A percentile compares a stretch with the other conserved stretches of the same genome.
phyloP scores from a whole-genome alignment of 2,329 filamentous ascomycete genomes.

The Dactylellina haptotyla region DNA sequence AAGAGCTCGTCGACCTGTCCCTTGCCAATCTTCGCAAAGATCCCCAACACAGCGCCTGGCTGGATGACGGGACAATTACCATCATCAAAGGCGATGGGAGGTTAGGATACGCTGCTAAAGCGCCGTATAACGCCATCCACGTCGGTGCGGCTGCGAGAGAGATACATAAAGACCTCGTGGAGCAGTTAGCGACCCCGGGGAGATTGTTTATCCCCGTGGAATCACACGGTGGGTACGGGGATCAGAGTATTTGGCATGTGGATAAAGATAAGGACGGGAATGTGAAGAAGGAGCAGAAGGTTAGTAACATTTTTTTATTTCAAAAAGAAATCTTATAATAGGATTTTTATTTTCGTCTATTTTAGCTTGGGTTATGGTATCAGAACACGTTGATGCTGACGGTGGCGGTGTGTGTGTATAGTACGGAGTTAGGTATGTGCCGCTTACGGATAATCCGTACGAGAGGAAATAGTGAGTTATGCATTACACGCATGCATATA shows the following conservation, averaged over 20 bases:
- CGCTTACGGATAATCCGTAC: constrained; percentile 74
- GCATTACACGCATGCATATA: too few species aligned
- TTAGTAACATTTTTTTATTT: constrained; percentile 24
- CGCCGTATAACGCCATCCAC: constrained; percentile 90
- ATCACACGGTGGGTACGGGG: constrained; percentile 66
- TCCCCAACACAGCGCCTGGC: constrained; percentile 68
- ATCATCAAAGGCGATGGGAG: constrained; percentile 71
- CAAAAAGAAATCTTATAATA: not conserved
- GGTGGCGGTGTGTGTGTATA: constrained; percentile 60
- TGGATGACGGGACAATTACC: constrained; percentile 76
- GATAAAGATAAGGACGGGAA: constrained; percentile 75
- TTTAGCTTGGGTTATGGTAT: not conserved
- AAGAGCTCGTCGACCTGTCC: constrained; percentile 71
- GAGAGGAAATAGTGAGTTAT: constrained; percentile 38
- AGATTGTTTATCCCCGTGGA: constrained; percentile 82
- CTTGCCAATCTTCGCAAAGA: constrained; percentile 74
- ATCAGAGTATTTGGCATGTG: constrained; percentile 77
- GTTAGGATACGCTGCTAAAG: constrained; percentile 60
- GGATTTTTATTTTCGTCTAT: not conserved
- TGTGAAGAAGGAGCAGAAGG: constrained; percentile 68
- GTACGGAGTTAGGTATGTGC: constrained; percentile 80
- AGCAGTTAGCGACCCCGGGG: constrained; percentile 82
- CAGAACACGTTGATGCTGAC: constrained; percentile 6
- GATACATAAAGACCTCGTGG: constrained; percentile 76
- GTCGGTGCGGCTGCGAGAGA: constrained; percentile 85